phyloP scores from a whole-genome alignment of 352 stramenopile species.

The Pythium aristosporum region DNA sequence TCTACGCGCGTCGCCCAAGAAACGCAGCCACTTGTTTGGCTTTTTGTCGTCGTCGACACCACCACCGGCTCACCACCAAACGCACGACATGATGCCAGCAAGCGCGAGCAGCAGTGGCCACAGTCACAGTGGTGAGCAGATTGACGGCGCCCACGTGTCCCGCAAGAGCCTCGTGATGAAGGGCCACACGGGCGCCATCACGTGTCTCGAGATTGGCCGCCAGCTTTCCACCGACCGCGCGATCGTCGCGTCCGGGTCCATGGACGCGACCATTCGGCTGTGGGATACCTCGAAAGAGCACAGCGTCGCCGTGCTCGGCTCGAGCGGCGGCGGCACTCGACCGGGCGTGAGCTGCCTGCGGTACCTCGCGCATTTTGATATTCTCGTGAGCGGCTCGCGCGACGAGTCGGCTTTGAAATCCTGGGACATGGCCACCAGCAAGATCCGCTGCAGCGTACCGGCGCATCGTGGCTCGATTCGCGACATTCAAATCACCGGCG shows the following conservation, averaged over 20 bases:
- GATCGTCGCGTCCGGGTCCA: conserved; percentile 64
- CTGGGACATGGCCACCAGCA: conserved; percentile 60
- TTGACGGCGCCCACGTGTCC: conserved; percentile 58
- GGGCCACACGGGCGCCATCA: conserved; percentile 61
- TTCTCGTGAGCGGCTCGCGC: conserved; percentile 54
- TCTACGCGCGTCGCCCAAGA: conserved; percentile 55
- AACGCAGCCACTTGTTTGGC: conserved; percentile 50
- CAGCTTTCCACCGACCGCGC: conserved; percentile 57
- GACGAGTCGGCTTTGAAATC: conserved; percentile 55
- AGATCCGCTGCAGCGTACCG: conserved; percentile 55
- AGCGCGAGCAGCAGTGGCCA: conserved; percentile 18
- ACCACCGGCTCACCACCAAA: not conserved
- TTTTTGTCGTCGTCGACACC: conserved; percentile 45
- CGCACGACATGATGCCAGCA: not conserved
- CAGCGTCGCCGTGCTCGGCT: conserved; percentile 47
- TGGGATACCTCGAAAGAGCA: conserved; percentile 72
- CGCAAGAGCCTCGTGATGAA: conserved; percentile 62
- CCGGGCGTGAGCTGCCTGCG: conserved; percentile 56
- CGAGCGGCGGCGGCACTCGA: conserved; percentile 18
- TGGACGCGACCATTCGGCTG: conserved; percentile 67
- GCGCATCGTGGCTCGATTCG: conserved; percentile 57
- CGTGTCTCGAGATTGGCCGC: conserved; percentile 70
- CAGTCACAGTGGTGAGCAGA: conserved; percentile 23
- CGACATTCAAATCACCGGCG: conserved; percentile 70
- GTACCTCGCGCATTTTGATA: conserved; percentile 60